These are phyloP conservation scores for Aspergillus hortae DNA, from an alignment of 2,329 filamentous ascomycete genomes.

Conservation along the genomic window DNA sequence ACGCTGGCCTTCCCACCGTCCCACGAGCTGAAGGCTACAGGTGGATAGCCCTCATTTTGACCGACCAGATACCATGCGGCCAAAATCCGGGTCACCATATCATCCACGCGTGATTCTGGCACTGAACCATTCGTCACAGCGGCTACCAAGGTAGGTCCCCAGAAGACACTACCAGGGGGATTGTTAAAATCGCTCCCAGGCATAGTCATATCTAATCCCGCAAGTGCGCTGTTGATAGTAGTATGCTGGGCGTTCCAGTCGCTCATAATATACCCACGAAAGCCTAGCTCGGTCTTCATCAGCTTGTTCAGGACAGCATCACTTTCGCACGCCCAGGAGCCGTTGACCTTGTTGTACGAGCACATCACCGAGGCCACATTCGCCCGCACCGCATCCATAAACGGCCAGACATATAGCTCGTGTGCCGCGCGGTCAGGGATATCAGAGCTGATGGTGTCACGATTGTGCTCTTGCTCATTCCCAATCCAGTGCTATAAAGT, in stretches of 20 bases:
- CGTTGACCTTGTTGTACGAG: slow-evolving; percentile 10
- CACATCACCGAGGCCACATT: slow-evolving; percentile 15
- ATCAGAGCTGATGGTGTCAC: slow-evolving; percentile 6
- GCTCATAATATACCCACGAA: slow-evolving; percentile 12
- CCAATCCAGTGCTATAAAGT: background rate
- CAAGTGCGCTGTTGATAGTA: slow-evolving; percentile 19
- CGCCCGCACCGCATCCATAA: slow-evolving; percentile 11
- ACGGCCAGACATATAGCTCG: slow-evolving; percentile 13
- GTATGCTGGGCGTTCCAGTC: slow-evolving; percentile 46
- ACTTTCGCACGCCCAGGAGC: slow-evolving; percentile 9
- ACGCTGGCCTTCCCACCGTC: too few species aligned
- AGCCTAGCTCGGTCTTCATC: slow-evolving; percentile 13
- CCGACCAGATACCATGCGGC: slow-evolving; percentile 8
- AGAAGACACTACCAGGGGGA: background rate
- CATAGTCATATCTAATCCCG: slow-evolving; percentile 25
- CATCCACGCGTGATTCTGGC: slow-evolving; percentile 4
- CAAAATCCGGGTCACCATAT: slow-evolving; percentile 12
- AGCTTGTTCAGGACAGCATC: slow-evolving; percentile 5
- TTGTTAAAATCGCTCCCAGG: slow-evolving; percentile 6
- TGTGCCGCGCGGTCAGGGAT: slow-evolving; percentile 12
- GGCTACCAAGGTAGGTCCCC: background rate
- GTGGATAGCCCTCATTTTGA: background rate
- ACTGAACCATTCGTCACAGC: slow-evolving; percentile 11
- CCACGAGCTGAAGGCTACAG: too few species aligned
- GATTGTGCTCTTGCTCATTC: slow-evolving; percentile 2